Conservation (phyloP, 225 moss, liverwort and hornwort species). For the Climacium dendroides region DNA sequence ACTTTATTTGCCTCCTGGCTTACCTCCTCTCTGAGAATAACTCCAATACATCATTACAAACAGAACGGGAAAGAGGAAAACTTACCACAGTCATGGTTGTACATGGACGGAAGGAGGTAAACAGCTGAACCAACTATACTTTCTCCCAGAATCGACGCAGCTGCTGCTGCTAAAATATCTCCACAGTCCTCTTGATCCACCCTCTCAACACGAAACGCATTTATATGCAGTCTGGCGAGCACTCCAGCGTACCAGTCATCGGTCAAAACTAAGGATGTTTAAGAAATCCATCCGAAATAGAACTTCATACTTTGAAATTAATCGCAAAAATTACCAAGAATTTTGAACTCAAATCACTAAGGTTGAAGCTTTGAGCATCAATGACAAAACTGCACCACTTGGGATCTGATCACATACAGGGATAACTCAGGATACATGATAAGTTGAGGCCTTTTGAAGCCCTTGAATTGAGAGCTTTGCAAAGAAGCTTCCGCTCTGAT, state of each 20-base stretch:
- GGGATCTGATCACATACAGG: neutral
- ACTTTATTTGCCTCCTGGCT: too few relatives aligned
- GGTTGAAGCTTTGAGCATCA: neutral
- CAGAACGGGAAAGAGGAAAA: neutral
- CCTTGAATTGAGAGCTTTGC: slow-evolving; percentile 24
- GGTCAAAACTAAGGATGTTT: slow-evolving; percentile 48
- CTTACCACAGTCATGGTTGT: slow-evolving; percentile 70
- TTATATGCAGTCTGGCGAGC: slow-evolving; percentile 58
- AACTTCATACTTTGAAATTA: neutral
- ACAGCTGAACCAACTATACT: slow-evolving; percentile 61
- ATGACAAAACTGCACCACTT: neutral
- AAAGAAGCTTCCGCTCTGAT: slow-evolving; percentile 44
- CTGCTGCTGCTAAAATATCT: slow-evolving; percentile 48
- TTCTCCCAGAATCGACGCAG: slow-evolving; percentile 52
- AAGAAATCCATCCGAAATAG: neutral
- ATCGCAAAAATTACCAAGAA: neutral
- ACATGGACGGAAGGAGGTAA: slow-evolving; percentile 59
- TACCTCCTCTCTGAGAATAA: neutral
- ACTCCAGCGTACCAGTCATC: slow-evolving; percentile 72
- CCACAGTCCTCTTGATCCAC: slow-evolving; percentile 20
- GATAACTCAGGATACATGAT: slow-evolving; percentile 44
- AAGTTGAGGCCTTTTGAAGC: slow-evolving; percentile 8
- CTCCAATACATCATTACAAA: neutral
- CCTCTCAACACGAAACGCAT: slow-evolving; percentile 64
- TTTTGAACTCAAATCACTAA: neutral